phyloP scores from a whole-genome alignment of 2,329 filamentous ascomycete species.

The Lasiodiplodia sp. region DNA sequence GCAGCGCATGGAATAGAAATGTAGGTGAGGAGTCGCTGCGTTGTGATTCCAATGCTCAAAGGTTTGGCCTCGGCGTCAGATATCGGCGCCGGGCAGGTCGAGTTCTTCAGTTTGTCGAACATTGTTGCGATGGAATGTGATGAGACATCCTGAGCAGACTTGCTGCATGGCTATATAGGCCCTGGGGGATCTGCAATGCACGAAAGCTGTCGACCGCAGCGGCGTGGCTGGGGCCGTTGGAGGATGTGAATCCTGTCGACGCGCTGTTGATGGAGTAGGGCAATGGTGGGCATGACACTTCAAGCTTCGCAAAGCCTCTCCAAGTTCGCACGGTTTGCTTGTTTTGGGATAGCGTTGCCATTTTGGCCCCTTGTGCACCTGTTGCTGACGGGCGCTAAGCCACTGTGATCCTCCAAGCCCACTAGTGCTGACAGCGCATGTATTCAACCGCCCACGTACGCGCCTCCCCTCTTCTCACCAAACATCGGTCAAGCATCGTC shows the following conservation, averaged over 20 bases:
- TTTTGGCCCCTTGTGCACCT: neutral
- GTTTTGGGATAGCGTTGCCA: neutral
- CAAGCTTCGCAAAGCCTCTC: neutral
- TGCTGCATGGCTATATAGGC: neutral
- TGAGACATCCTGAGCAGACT: too few species aligned
- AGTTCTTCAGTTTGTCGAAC: neutral
- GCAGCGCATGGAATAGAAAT: slow-evolving; percentile 32
- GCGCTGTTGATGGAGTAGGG: neutral
- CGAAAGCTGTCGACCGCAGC: neutral
- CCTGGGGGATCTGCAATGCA: too few species aligned
- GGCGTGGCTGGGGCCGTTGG: neutral
- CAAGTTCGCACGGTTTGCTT: neutral
- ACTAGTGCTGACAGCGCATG: neutral
- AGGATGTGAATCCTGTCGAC: neutral
- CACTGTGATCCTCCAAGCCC: neutral
- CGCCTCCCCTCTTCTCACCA: neutral
- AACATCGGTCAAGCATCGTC: slow-evolving; percentile 7
- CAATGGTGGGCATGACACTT: neutral
- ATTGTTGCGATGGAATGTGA: neutral
- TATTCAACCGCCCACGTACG: neutral
- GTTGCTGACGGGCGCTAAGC: neutral
- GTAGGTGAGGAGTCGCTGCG: slow-evolving; percentile 32
- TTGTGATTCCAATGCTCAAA: slow-evolving; percentile 29
- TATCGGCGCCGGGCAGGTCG: slow-evolving; percentile 15
- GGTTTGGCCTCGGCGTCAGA: neutral